phyloP scores from a whole-genome alignment of 495 filamentous ascomycete genomes.

The Aspergillus funiculosus region DNA sequence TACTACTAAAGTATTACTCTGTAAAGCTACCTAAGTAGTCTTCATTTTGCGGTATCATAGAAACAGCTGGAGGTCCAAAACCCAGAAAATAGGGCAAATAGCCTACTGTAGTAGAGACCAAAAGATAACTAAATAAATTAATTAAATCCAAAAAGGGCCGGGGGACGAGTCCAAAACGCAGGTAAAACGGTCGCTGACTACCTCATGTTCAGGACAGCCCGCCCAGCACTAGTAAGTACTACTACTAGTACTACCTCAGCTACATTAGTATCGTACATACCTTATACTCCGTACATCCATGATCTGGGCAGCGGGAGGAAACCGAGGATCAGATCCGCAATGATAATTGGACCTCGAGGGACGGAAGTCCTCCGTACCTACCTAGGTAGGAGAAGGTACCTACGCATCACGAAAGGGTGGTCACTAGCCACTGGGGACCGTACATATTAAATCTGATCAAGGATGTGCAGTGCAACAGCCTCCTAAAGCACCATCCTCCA shows the following conservation, averaged over 20 bases:
- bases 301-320: too few species aligned
- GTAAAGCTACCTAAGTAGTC: too few species aligned
- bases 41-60: background rate
- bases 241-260: too few species aligned
- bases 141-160: constrained; percentile 1
- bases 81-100: too few species aligned
- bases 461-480: constrained; percentile 16
- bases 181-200: too few species aligned
- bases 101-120: background rate
- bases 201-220: background rate
- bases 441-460: constrained; percentile 13
- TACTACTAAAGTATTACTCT: too few species aligned
- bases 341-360: background rate
- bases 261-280: too few species aligned
- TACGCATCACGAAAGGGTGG: constrained; percentile 17
- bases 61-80: too few species aligned
- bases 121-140: background rate
- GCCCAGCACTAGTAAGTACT: too few species aligned
- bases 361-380: constrained; percentile 1
- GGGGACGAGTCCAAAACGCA: constrained; percentile 2
- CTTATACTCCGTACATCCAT: too few species aligned
- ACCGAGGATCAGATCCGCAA: too few species aligned
- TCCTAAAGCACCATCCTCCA: background rate
- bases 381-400: constrained; percentile 22
- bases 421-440: constrained; percentile 13